These are phyloP conservation scores for Annulohypoxylon moriforme DNA, from an alignment of 495 filamentous ascomycete genomes.

Conservation along the genomic window DNA sequence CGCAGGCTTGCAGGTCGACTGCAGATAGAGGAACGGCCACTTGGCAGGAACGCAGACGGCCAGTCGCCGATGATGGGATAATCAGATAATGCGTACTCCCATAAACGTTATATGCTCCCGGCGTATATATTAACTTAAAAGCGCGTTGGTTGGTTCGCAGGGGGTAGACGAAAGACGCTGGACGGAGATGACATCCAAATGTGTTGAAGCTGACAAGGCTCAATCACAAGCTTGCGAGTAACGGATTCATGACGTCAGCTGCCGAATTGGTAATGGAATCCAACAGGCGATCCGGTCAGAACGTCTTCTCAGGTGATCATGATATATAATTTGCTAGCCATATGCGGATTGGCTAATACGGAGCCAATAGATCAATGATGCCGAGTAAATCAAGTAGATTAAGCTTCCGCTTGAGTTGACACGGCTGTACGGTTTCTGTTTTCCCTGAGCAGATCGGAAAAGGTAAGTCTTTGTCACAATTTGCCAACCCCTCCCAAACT, in stretches of 20 bases:
- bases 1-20: constrained; percentile 36
- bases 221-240: constrained; percentile 32
- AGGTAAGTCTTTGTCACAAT: constrained; percentile 26
- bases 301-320: constrained; percentile 10
- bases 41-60: constrained; percentile 33
- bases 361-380: constrained; percentile 7
- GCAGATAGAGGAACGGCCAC: constrained; percentile 39
- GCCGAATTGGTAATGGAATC: constrained; percentile 10
- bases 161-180: constrained; percentile 10
- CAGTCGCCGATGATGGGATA: constrained; percentile 29
- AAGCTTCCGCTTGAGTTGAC: constrained; percentile 10
- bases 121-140: constrained; percentile 8
- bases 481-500: constrained; percentile 39
- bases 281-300: background rate
- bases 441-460: constrained; percentile 25
- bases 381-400: background rate
- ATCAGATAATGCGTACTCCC: constrained; percentile 39
- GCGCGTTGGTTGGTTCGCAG: background rate
- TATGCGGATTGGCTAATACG: constrained; percentile 7
- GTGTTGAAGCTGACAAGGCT: constrained; percentile 14
- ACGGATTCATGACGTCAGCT: constrained; percentile 35
- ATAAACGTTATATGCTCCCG: constrained; percentile 19
- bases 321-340: background rate
- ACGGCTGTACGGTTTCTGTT: constrained; percentile 1
- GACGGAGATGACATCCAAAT: constrained; percentile 14